Conservation (phyloP, 345 rosid species). For the Arabis alpina region DNA sequence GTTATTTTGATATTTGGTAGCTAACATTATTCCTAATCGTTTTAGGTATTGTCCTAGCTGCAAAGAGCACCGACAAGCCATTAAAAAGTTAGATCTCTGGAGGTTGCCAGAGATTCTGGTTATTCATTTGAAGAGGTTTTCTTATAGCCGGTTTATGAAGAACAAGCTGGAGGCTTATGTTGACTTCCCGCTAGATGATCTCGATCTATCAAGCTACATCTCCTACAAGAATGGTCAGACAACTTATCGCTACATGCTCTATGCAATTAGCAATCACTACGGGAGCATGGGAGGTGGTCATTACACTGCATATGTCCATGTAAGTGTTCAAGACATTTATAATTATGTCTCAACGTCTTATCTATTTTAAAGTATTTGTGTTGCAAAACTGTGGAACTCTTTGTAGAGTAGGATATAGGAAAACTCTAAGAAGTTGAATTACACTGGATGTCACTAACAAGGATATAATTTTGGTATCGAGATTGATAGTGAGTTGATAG, state of each 20-base stretch:
- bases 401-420: background rate
- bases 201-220: conserved; percentile 79
- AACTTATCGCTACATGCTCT: conserved; percentile 77
- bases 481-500: background rate
- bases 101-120: conserved; percentile 93
- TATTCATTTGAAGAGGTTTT: conserved; percentile 93
- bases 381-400: conserved; percentile 23
- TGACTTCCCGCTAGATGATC: conserved; percentile 88
- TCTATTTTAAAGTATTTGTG: background rate
- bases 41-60: conserved; percentile 94
- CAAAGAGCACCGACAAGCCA: conserved; percentile 88
- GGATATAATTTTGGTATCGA: conserved; percentile 1
- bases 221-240: conserved; percentile 56
- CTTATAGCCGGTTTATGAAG: conserved; percentile 81
- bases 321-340: conserved; percentile 51
- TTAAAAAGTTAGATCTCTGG: conserved; percentile 96
- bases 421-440: conserved; percentile 5
- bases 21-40: conserved; percentile 33
- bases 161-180: conserved; percentile 94
- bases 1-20: conserved; percentile 9
- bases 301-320: conserved; percentile 97
- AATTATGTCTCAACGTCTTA: conserved; percentile 12
- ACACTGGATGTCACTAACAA: background rate
- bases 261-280: conserved; percentile 94
- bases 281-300: conserved; percentile 99